Evolutionary conservation across 495 filamentous ascomycete genomes (phyloP), one percentile per base, ranked within the genome.

Genomic region (Glarea lozoyensis): DNA sequence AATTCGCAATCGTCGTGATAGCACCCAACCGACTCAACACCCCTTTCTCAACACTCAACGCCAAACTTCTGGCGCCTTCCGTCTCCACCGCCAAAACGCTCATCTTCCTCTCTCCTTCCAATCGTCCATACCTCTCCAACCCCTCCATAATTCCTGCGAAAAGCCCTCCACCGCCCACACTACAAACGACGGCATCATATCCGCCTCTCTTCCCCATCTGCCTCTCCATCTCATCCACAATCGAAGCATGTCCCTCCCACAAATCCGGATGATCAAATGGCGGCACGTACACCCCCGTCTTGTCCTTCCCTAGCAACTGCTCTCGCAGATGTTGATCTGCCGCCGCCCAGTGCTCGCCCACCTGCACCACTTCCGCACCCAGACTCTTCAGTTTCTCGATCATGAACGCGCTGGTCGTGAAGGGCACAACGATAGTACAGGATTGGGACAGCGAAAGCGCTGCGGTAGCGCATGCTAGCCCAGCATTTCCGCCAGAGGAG

Each of bases 201-300:
- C 43, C 56, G 17, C 43, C 49, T n/a, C 56, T 42, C 11, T 58
- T 48, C 3, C 61, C 57, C 44, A 85, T 59, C 58, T 87, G 80
- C 15, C 59, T 49, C 17, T 68, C 64, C 9, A 95, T 58, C 61
- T 98, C 92, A 46, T 82, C 75, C 17, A 95, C 60, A 25, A 96
- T 53, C 2, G 75, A 86, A 31, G 73, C 66, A 51, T 81, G 73
- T 21, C 92, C 92, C 20, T 78, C 65, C 90, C 92, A 96, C 50
- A 96, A 77, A 48, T 82, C 77, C 23, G 76, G 67, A 61, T 94
- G 76, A 58, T 98, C 88, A 52, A 96, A 98, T 12, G 92, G 92
- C 23, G 87, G 83, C 6, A 92, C 85, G 59, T 96, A 95, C n/a
- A 89, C 75, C 10, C 78, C 77, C 40, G 69, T 60, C 38, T 37